Conservation (phyloP, 148 eudicot species). For the Selenicereus undatus region DNA sequence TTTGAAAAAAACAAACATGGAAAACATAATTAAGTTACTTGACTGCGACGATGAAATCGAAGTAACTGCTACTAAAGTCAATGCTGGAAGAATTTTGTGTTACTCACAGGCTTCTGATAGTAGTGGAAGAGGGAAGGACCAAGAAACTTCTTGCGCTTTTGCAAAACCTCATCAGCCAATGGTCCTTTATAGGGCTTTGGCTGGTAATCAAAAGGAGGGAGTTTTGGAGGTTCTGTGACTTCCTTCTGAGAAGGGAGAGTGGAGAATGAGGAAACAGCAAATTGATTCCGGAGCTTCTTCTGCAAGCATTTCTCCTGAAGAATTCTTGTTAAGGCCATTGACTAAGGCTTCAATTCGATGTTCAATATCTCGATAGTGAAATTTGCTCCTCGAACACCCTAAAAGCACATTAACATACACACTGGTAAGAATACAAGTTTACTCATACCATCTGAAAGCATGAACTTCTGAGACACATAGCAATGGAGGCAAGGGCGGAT, state of each 20-base stretch:
- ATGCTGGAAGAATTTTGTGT: background rate
- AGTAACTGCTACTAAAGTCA: too few relatives aligned
- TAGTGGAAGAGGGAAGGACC: constrained; percentile 85
- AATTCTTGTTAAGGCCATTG: constrained; percentile 19
- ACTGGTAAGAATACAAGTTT: background rate
- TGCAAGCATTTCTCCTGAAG: constrained; percentile 4
- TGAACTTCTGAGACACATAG: background rate
- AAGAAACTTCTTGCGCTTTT: constrained; percentile 73
- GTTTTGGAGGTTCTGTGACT: constrained; percentile 41
- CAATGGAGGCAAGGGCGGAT: too few relatives aligned
- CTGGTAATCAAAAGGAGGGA: constrained; percentile 66
- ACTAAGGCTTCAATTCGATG: background rate
- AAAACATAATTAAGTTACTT: too few relatives aligned
- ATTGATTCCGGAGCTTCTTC: constrained; percentile 16
- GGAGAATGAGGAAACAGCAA: constrained; percentile 9
- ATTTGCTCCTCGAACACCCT: background rate
- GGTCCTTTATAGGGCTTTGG: constrained; percentile 75
- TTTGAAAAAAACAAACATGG: too few relatives aligned
- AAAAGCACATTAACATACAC: background rate
- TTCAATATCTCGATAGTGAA: background rate
- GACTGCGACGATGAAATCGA: too few relatives aligned
- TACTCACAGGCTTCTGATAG: constrained; percentile 79
- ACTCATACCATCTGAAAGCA: background rate
- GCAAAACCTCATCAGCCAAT: constrained; percentile 57
- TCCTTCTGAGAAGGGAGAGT: constrained; percentile 8